Base-by-base conservation (phyloP, 2,329 filamentous ascomycete genomes). In the Elsinoe perseae region DNA sequence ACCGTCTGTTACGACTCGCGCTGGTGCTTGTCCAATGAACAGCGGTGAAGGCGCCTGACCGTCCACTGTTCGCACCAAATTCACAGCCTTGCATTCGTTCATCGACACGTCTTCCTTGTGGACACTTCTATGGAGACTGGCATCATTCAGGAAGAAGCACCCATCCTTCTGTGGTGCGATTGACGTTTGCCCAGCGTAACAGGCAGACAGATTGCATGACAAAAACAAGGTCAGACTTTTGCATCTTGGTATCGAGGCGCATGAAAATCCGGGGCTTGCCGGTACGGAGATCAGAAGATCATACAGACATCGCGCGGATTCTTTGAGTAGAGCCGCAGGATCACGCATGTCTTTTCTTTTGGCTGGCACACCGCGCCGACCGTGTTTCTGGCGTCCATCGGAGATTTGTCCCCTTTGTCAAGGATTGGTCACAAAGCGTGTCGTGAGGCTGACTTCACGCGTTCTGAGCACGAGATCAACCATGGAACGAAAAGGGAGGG, bases 281-380 rank as follows among this genome's bases (percentile, higher is more conserved):
- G 44, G 25, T 32, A 16, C 21, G 44, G 32, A 50, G 44, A 50
- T 50, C 44, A 50, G 44, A 50, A 50, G 44, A 50, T 50, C 44
- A 30, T 32, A 14, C 30, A 50, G 44, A 12, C 44, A 50, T 50
- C 25, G 44, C 44, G 44, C 44, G 44, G 44, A 21, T 27, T 48
- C 12, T 8, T 5, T n/a, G 2, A 5, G 20, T 25, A 44, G 25
- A 50, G 44, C 44, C 25, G 44, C 44, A 4, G 32, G 25, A 50
- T 32, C 16, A 25, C 32, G 32, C 20, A 44, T 20, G 16, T 16
- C 44, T 16, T 30, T 50, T 50, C 44, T 50, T 50, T 50, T 50
- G 23, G n/a, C 14, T 30, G 18, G 25, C 25, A 30, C 25, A 21
- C 9, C 44, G 27, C 21, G 44, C 9, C 2, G 44, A 21, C 9